Percentiles rank a stretch among this genome's conserved stretches.
Conservation (phyloP, 371 early-diverging fungal species). For the Haplosporangium sp. region DNA sequence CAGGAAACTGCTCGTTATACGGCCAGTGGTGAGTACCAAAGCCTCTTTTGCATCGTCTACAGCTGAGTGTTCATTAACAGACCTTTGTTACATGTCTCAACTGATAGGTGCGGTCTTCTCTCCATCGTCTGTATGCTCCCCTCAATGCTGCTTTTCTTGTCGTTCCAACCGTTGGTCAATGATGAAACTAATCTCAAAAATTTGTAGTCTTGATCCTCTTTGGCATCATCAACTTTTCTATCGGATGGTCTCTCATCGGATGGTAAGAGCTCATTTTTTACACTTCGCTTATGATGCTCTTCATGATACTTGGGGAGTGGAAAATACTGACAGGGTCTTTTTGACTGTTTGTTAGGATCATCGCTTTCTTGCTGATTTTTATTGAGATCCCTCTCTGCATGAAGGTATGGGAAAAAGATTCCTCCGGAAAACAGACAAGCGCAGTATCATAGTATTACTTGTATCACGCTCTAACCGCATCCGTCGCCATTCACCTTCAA, state of each 20-base stretch:
- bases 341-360: slow-evolving; percentile 25
- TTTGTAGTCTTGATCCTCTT: slow-evolving; percentile 29
- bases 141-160: too few species aligned
- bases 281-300: too few species aligned
- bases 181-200: neutral
- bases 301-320: neutral
- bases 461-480: too few species aligned
- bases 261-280: slow-evolving; percentile 25
- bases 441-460: too few species aligned
- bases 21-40: slow-evolving; percentile 42
- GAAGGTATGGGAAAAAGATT: slow-evolving; percentile 28
- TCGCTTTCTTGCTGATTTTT: slow-evolving; percentile 42
- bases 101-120: slow-evolving; percentile 35
- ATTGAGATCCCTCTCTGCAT: slow-evolving; percentile 51
- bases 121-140: slow-evolving; percentile 35
- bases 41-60: too few species aligned
- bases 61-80: neutral
- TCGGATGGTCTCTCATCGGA: slow-evolving; percentile 44
- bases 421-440: neutral
- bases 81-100: neutral
- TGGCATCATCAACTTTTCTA: slow-evolving; percentile 20
- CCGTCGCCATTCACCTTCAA: neutral
- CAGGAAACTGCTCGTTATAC: slow-evolving; percentile 48
- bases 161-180: too few species aligned
- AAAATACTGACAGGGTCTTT: neutral